Percentiles rank a stretch among this genome's conserved stretches.
phyloP scores from a whole-genome alignment of 2,329 filamentous ascomycete genomes.

The Verticillium tricorpus region DNA sequence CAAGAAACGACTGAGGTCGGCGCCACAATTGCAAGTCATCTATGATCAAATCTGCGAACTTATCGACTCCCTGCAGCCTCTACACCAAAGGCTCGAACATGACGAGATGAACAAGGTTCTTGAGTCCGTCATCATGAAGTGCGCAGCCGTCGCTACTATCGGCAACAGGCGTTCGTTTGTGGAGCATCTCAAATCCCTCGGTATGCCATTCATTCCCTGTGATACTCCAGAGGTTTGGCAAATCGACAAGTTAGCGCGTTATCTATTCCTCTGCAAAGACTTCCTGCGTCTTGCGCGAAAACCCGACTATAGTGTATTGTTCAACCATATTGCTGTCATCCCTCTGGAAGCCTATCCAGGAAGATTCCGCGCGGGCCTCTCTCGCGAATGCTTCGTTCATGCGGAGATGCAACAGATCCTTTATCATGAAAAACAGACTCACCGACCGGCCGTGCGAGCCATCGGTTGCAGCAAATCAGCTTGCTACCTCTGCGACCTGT shows the following conservation, averaged over 20 bases:
- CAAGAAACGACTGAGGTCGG: neutral
- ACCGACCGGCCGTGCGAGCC: neutral
- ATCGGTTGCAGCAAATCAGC: slow-evolving; percentile 4
- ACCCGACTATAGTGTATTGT: neutral
- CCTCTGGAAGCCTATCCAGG: neutral
- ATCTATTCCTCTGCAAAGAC: slow-evolving; percentile 3
- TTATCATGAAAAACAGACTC: neutral
- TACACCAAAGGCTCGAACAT: neutral
- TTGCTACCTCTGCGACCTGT: slow-evolving; percentile 3
- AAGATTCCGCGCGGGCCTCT: neutral
- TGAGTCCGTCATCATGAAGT: neutral
- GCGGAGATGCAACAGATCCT: slow-evolving; percentile 2
- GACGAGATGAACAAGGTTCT: neutral
- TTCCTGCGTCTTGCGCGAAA: neutral
- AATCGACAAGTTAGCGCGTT: slow-evolving; percentile 2
- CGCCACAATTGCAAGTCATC: neutral
- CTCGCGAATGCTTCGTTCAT: neutral
- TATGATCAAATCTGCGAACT: neutral
- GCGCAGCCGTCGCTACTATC: neutral
- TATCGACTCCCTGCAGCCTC: neutral
- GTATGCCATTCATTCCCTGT: neutral
- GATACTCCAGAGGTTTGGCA: neutral
- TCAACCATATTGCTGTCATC: neutral
- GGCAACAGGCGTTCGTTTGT: neutral
- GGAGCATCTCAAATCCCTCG: slow-evolving; percentile 1